Evolutionary conservation across 768 basidiomycete species (phyloP).

Genomic region (Cystofilobasidium macerans): DNA sequence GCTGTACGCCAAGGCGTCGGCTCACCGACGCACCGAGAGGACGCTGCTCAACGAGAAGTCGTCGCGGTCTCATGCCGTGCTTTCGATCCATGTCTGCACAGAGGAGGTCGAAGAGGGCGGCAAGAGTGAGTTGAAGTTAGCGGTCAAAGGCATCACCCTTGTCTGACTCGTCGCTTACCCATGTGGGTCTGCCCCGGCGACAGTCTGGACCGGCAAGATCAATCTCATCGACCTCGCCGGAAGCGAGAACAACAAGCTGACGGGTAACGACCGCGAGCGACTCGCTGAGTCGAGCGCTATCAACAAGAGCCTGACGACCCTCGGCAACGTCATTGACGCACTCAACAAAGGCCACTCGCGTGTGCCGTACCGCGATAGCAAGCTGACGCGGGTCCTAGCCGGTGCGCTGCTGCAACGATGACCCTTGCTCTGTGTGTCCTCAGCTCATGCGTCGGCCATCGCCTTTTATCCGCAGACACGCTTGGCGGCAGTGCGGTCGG

Average conservation of each 20-base stretch:
- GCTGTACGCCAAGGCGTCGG: slow-evolving; percentile 45
- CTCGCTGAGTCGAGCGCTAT: slow-evolving; percentile 83
- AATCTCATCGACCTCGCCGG: slow-evolving; percentile 18
- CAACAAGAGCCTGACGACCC: slow-evolving; percentile 68
- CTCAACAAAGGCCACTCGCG: slow-evolving; percentile 38
- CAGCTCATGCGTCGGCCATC: no score
- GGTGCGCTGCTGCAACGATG: no score
- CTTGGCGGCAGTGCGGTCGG: slow-evolving; percentile 71
- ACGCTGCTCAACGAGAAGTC: slow-evolving; percentile 75
- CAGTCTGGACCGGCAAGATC: slow-evolving; percentile 42
- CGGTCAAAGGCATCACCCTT: no score
- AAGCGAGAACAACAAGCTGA: slow-evolving; percentile 39
- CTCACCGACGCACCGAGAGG: slow-evolving; percentile 63
- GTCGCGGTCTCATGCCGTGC: slow-evolving; percentile 77
- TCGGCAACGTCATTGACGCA: slow-evolving; percentile 52
- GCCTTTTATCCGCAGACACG: slow-evolving; percentile 46
- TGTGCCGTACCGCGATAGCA: slow-evolving; percentile 81
- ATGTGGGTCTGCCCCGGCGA: no score
- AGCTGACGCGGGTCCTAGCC: slow-evolving; percentile 78
- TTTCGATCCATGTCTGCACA: slow-evolving; percentile 53
- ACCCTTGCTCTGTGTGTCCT: not conserved
- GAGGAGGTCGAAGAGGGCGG: slow-evolving; percentile 4
- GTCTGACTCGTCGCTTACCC: not conserved
- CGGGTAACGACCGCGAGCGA: slow-evolving; percentile 73
- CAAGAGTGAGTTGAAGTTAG: slow-evolving; percentile 24